Base-by-base conservation (phyloP, 768 basidiomycete genomes). In the Guyanaporus albipodus region DNA sequence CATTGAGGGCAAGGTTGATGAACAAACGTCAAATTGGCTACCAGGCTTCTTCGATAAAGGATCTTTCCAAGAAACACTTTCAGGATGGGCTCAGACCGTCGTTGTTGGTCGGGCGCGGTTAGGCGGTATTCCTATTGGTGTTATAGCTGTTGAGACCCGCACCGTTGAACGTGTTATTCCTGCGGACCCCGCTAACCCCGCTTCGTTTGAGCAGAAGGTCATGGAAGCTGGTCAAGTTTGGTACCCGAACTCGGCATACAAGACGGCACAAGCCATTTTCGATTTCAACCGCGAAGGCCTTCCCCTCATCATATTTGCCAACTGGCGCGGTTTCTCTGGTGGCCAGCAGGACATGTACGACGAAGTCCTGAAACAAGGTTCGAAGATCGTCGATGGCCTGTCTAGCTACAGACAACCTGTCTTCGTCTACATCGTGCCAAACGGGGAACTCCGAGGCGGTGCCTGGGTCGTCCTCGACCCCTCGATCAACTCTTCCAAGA, bases 141-240 rank as follows among this genome's bases (percentile, higher is more conserved):
- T 95, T 60, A 98, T 99, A 55, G 93, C 95, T 23, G 96, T 98
- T 49, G 93, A 97, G 71, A 96, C 96, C 12, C 87, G 96, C 37
- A 96, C 91, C 8, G 89, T 98, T 54, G 96, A 99, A 69, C 89
- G 94, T 24, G 76, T 98, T 38, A 88, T 97, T 31, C 94, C 96
- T 26, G 96, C 96, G 34, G 96, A 99, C 58, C 96, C 96, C 11
- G 96, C 96, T 43, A 99, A 98, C 68, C 87, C 95, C 4, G 77
- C 87, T 12, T 98, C 95, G 7, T 91, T 94, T 66, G 96, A 99
- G 67, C 94, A 94, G 62, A 86, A 86, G 57, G 92, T 98, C 67
- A 95, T 98, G 86, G 94, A 98, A 66, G 96, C 96, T n/a, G 96
- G 96, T 56, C 92, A 95, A 69, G 96, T 98, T 21, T 99, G 96